Evolutionary conservation across 495 filamentous ascomycete genomes (phyloP).

Genomic region (Peziza echinospora): DNA sequence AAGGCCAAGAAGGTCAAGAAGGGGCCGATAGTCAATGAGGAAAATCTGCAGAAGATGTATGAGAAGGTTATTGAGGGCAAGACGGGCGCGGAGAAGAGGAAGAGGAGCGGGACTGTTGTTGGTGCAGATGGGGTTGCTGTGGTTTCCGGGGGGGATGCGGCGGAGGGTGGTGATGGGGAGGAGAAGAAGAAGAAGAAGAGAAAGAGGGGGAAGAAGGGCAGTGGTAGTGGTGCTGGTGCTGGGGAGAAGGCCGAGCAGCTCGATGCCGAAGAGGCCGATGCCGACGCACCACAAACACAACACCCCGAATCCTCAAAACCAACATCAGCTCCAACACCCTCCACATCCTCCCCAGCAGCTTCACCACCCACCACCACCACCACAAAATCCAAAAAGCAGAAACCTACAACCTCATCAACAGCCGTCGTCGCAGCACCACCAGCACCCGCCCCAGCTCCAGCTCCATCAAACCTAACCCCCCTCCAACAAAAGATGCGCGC

Average conservation of each 20-base stretch:
- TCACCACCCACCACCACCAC: constrained; percentile 4
- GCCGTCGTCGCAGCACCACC: constrained; percentile 8
- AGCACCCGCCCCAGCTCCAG: constrained; percentile 16
- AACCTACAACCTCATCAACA: neutral
- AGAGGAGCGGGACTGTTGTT: neutral
- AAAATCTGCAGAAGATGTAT: constrained; percentile 57
- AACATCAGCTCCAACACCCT: constrained; percentile 9
- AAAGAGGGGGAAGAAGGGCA: constrained; percentile 16
- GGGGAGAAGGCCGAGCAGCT: constrained; percentile 2
- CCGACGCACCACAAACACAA: constrained; percentile 6
- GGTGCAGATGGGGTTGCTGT: neutral
- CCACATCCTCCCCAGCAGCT: constrained; percentile 15
- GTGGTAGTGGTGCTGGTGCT: constrained; percentile 3
- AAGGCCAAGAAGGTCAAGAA: constrained; percentile 10
- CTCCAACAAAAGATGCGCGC: constrained; percentile 81
- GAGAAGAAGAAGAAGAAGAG: constrained; percentile 16
- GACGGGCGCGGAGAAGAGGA: neutral
- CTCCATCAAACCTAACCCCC: constrained; percentile 75
- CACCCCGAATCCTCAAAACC: constrained; percentile 1
- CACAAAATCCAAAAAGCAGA: constrained; percentile 1
- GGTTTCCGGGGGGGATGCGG: neutral
- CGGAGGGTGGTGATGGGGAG: neutral
- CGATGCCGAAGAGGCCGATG: constrained; percentile 3
- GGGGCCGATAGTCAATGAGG: constrained; percentile 35
- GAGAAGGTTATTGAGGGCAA: constrained; percentile 58